Evolutionary conservation across 192 early-diverging fungal genomes (phyloP).

Genomic region (Jimgerdemannia lactiflua): DNA sequence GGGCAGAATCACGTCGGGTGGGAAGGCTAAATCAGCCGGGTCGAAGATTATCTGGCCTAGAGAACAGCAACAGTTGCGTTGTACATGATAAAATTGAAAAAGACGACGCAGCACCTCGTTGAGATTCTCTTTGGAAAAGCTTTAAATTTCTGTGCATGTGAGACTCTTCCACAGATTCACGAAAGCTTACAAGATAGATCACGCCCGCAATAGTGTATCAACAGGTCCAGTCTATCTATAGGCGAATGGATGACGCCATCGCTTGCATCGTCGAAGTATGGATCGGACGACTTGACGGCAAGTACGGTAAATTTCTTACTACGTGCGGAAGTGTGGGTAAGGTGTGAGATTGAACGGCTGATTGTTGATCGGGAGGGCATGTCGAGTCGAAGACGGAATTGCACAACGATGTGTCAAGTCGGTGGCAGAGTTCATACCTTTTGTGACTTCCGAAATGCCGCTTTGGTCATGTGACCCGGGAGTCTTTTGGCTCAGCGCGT

Average conservation of each 20-base stretch:
- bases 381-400: background rate
- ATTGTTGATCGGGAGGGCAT: background rate
- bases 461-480: too few relatives aligned
- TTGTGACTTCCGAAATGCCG: too few relatives aligned
- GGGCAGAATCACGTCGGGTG: background rate
- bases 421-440: too few relatives aligned
- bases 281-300: background rate
- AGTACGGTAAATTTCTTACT: background rate
- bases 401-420: too few relatives aligned
- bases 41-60: background rate
- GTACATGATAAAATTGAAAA: background rate
- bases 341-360: background rate
- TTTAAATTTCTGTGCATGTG: background rate
- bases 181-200: background rate
- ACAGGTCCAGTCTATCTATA: background rate
- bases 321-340: background rate
- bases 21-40: background rate
- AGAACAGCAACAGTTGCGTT: background rate
- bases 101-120: background rate
- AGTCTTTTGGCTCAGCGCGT: too few relatives aligned
- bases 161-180: too few relatives aligned
- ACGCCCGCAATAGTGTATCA: background rate
- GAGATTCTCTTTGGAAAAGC: background rate
- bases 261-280: background rate
- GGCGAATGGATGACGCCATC: background rate